phyloP scores from a whole-genome alignment of 2,329 filamentous ascomycete genomes.

The Pestalotiopsis sp. region DNA sequence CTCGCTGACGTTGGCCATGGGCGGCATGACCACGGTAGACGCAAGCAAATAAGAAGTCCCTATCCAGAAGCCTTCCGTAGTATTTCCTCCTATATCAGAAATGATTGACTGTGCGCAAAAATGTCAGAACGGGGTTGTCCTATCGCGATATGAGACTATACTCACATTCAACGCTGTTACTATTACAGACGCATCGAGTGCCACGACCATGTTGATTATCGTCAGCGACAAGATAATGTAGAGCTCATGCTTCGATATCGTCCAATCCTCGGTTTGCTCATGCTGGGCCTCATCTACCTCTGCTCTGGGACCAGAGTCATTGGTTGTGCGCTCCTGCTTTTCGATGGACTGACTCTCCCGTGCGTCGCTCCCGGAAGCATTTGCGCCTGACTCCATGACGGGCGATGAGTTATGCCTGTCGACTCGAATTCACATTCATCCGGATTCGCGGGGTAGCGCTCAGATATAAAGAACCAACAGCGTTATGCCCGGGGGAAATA shows the following conservation, averaged over 20 bases:
- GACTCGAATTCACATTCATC: neutral
- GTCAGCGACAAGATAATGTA: conserved; percentile 14
- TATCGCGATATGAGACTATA: neutral
- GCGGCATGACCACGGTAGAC: conserved; percentile 16
- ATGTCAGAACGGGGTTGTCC: neutral
- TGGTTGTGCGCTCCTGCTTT: neutral
- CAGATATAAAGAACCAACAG: no score
- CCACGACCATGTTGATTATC: conserved; percentile 18
- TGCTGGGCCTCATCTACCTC: conserved; percentile 6
- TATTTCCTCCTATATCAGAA: conserved; percentile 11
- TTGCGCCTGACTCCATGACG: neutral
- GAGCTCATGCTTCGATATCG: conserved; percentile 14
- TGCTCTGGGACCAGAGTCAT: neutral
- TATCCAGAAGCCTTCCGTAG: conserved; percentile 17
- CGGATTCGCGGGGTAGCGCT: neutral
- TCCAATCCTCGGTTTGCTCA: conserved; percentile 20
- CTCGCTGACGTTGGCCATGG: conserved; percentile 16
- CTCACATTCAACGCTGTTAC: conserved; percentile 16
- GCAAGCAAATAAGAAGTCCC: conserved; percentile 16
- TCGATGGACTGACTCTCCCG: conserved; percentile 2
- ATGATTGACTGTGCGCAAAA: conserved; percentile 11
- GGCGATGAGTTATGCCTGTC: neutral
- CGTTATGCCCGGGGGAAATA: neutral
- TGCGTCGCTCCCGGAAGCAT: neutral
- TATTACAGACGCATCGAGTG: conserved; percentile 18